These are phyloP conservation scores for Parasitella parasitica DNA, from an alignment of 371 early-diverging fungal species.

Conservation along the genomic window DNA sequence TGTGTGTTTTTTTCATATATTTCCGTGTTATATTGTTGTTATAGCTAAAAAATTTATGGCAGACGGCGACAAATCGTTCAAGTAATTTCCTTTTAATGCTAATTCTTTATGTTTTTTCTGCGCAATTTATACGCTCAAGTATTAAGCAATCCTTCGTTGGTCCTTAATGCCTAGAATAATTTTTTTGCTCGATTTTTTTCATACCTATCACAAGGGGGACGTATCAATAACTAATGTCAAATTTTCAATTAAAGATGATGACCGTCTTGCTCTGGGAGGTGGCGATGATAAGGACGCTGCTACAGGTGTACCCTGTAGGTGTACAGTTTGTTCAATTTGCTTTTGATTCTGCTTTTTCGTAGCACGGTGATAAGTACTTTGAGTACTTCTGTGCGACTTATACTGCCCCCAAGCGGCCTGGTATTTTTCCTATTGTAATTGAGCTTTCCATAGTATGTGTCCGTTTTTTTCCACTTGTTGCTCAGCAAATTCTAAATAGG, in stretches of 20 bases:
- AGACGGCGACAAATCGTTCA: conserved; percentile 6
- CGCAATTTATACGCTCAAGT: conserved; percentile 14
- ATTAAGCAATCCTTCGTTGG: conserved; percentile 11
- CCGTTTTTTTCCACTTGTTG: conserved; percentile 1
- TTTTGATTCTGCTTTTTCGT: conserved; percentile 11
- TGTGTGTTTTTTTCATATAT: conserved; percentile 5
- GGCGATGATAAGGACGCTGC: neutral
- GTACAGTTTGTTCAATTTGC: conserved; percentile 7
- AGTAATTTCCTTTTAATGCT: conserved; percentile 4
- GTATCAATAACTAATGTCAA: conserved; percentile 7
- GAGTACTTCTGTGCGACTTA: conserved; percentile 6
- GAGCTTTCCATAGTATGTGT: conserved; percentile 10
- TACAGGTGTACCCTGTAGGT: conserved; percentile 8
- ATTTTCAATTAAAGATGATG: conserved; percentile 8
- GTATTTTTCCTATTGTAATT: conserved; percentile 8
- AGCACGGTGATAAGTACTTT: conserved; percentile 1
- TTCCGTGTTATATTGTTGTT: conserved; percentile 15
- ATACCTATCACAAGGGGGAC: conserved; percentile 9
- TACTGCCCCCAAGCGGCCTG: conserved; percentile 10
- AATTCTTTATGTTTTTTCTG: neutral
- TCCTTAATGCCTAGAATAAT: conserved; percentile 2
- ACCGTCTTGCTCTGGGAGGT: conserved; percentile 3
- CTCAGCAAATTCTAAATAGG: conserved; percentile 2
- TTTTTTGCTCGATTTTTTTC: conserved; percentile 2
- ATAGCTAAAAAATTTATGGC: conserved; percentile 10